Percentiles rank a stretch among this genome's conserved stretches.
Conservation (phyloP, 495 filamentous ascomycete species). For the Aspergillus homomorphus region DNA sequence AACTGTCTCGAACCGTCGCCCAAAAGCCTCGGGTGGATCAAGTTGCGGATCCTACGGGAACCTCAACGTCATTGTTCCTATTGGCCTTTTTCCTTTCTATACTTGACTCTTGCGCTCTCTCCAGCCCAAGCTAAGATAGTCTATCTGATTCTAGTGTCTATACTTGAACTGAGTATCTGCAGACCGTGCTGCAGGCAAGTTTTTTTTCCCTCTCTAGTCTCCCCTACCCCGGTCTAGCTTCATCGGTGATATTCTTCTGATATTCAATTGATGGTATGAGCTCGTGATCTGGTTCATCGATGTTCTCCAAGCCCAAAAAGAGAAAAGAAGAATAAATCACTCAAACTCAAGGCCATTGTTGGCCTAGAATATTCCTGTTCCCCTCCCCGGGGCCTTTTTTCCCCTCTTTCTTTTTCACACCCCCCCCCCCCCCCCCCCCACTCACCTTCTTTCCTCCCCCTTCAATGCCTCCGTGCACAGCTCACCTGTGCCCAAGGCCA, state of each 20-base stretch:
- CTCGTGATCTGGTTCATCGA: conserved; percentile 1
- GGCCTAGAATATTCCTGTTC: not conserved
- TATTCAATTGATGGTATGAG: not conserved
- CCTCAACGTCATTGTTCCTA: conserved; percentile 12
- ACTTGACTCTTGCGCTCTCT: not conserved
- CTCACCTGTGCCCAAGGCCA: conserved; percentile 2
- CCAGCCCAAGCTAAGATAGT: conserved; percentile 2
- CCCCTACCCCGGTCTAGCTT: not conserved
- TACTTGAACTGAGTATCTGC: not conserved
- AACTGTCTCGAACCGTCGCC: conserved; percentile 12
- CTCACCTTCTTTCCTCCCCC: not conserved
- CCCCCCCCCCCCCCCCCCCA: conserved; percentile 22
- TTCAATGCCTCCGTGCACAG: not conserved
- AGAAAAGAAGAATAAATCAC: not conserved
- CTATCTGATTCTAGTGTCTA: too few species aligned
- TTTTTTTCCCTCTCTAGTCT: not conserved
- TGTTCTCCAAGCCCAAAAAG: not conserved
- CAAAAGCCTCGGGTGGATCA: conserved; percentile 8
- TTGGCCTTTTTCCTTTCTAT: not conserved
- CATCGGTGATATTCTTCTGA: not conserved
- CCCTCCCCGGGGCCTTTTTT: not conserved
- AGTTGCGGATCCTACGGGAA: conserved; percentile 12
- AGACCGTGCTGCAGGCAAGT: conserved; percentile 3
- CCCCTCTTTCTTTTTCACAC: conserved; percentile 23
- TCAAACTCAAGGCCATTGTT: too few species aligned